Evolutionary conservation across 495 filamentous ascomycete genomes (phyloP), one percentile per base, ranked within the genome.

Genomic region (Trichoderma reesei): DNA sequence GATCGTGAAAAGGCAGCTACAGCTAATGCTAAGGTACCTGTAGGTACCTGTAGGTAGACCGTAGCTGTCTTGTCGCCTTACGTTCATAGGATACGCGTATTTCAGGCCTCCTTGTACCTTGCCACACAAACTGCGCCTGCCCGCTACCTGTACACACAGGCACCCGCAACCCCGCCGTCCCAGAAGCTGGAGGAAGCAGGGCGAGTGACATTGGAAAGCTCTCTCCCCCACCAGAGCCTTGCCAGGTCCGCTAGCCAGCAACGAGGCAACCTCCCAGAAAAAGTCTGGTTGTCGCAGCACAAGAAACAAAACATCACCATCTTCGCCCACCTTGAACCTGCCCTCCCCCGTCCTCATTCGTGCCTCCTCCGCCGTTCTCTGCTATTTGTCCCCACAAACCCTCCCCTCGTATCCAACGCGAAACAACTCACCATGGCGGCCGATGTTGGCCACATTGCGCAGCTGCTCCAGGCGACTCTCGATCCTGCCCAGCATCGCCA

Each of bases 401-500:
- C 51, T 18, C 51, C 1, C 26, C 51, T 9, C 4, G 14, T 14
- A 31, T 34, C 51, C 31, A 33, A 56, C 51, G 51, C 51, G 51
- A 56, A 56, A 8, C 26, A 34, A 56, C 51, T 56, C 73, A 83
- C 75, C 76, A 96, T 96, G 90, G 85, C 90, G 74, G 79, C 86
- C 67, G 83, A 88, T 73, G 78, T 93, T 72, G 82, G 84, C 73
- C 78, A 80, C 68, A 80, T 96, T 67, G 86, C 90, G 34, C 80
- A 88, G 78, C 81, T 96, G 69, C 85, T 99, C 46, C 81, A 95
- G 70, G 88, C 88, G 54, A 96, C 90, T 67, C 83, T 98, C 67
- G 89, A 97, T 75, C 88, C 91, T 14, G 76, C 79, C 62, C 85
- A 91, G 71, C 89, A 91, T 72, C 94, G 91, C 74, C 87, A 93